Evolutionary conservation across 257 asterid species (phyloP).

Genomic region (Rehmannia glutinosa): DNA sequence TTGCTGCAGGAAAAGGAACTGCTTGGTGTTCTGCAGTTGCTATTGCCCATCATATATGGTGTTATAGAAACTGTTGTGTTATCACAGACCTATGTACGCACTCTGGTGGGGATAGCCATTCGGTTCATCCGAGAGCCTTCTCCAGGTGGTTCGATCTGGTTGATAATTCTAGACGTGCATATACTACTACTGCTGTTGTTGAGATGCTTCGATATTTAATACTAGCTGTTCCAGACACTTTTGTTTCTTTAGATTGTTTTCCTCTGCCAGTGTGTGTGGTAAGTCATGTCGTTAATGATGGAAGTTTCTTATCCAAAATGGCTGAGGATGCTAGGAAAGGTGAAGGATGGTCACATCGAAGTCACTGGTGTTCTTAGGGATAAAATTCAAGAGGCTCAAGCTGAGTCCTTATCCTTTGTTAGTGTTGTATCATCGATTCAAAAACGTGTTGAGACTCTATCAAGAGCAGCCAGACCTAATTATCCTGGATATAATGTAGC

Average conservation of each 20-base stretch:
- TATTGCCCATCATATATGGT: constrained; percentile 75
- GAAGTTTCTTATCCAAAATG: constrained; percentile 48
- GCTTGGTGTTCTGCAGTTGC: constrained; percentile 67
- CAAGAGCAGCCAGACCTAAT: constrained; percentile 59
- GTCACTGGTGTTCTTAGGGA: constrained; percentile 41
- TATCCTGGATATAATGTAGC: constrained; percentile 55
- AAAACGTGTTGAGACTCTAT: constrained; percentile 55
- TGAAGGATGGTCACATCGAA: constrained; percentile 41
- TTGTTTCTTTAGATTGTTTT: constrained; percentile 76
- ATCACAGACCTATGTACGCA: constrained; percentile 75
- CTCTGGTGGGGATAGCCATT: constrained; percentile 55
- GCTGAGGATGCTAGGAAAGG: constrained; percentile 50
- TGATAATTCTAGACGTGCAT: constrained; percentile 76
- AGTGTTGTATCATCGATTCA: constrained; percentile 61
- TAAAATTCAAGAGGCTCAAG: constrained; percentile 39
- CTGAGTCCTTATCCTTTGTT: constrained; percentile 46
- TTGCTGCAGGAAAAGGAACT: constrained; percentile 60
- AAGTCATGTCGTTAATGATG: constrained; percentile 50
- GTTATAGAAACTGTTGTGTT: constrained; percentile 66
- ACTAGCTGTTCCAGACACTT: constrained; percentile 78
- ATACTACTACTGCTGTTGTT: constrained; percentile 70
- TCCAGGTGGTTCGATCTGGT: constrained; percentile 90
- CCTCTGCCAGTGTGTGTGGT: constrained; percentile 58
- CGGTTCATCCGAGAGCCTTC: constrained; percentile 69
- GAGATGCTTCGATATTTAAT: constrained; percentile 87